These are phyloP conservation scores for Calonectria fujianensis DNA, from an alignment of 2,329 filamentous ascomycete species.

Conservation along the genomic window DNA sequence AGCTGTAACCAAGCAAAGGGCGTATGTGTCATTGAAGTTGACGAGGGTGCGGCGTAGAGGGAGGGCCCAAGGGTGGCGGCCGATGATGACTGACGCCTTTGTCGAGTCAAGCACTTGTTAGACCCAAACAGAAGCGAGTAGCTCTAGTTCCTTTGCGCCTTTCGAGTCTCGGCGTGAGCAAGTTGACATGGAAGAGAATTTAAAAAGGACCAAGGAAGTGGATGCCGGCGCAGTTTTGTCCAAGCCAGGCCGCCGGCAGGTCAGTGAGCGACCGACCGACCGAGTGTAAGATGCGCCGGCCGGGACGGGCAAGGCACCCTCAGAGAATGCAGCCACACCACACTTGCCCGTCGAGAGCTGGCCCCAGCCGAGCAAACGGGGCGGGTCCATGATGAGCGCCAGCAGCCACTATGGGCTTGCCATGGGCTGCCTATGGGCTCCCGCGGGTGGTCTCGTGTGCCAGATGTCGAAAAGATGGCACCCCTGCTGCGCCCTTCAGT, in stretches of 20 bases:
- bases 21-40: constrained; percentile 41
- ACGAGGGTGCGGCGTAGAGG: constrained; percentile 5
- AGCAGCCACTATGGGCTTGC: not conserved
- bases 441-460: constrained; percentile 47
- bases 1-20: constrained; percentile 49
- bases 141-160: constrained; percentile 33
- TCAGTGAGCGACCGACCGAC: constrained; percentile 26
- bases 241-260: constrained; percentile 36
- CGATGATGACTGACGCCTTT: constrained; percentile 27
- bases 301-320: constrained; percentile 13
- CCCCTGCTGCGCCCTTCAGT: constrained; percentile 54
- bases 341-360: constrained; percentile 22
- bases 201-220: constrained; percentile 36
- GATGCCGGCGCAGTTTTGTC: constrained; percentile 53
- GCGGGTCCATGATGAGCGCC: constrained; percentile 14
- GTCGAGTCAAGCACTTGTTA: constrained; percentile 28
- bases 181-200: constrained; percentile 42
- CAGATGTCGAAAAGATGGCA: constrained; percentile 48
- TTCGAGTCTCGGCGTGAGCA: constrained; percentile 38
- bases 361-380: constrained; percentile 6
- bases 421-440: constrained; percentile 6
- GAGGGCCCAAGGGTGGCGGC: not conserved
- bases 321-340: constrained; percentile 15
- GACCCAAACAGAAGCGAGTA: constrained; percentile 15
- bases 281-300: constrained; percentile 21